Evolutionary conservation across 148 eudicot species (phyloP), one percentile per base, ranked within the genome.

Genomic region (Silene uniflora): DNA sequence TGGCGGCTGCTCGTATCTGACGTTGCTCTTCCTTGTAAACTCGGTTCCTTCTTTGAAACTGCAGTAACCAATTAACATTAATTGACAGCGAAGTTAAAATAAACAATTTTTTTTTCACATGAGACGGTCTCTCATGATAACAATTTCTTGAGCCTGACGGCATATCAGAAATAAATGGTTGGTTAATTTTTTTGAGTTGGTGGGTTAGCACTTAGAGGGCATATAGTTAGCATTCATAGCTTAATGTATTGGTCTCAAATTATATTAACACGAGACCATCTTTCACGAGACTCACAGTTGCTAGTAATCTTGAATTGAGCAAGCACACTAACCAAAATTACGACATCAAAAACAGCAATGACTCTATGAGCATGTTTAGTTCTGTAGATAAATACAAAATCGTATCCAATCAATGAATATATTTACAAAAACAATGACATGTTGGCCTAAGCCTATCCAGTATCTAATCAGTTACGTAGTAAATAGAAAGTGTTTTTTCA

Each of bases 1-100:
- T 86, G 10, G 91, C 87, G 76, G 98, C 96, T 65, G 95, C 98
- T 86, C 98, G 87, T 59, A 90, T 79, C 75, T 93, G 98, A 54
- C 97, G 97, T 77, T 93, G 98, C 81, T 93, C 98, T 77, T 94
- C 98, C 85, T 94, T 94, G 83, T 94, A 94, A 23, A 94, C 75
- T 73, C 91, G 85, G 87, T 94, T 94, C 85, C 97, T 86, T 65
- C 97, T 84, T 79, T 91, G 95, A 81, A 94, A 90, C 97, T 93
- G 95, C 82, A 82, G 16, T 22, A 65, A 46, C 25, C 13, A 59
- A 71, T 18, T 23, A 13, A 4, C 23, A 19, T 59, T 1, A 59
- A 3, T 19, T n/a, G 9, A 59, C 62, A 18, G 21, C 21, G 5
- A 60, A n/a, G 3, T 60, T 0, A 35, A 3, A 3, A 35, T 3